Base-by-base conservation (phyloP, 140 eudicot species). In the Senecio squalidus region DNA sequence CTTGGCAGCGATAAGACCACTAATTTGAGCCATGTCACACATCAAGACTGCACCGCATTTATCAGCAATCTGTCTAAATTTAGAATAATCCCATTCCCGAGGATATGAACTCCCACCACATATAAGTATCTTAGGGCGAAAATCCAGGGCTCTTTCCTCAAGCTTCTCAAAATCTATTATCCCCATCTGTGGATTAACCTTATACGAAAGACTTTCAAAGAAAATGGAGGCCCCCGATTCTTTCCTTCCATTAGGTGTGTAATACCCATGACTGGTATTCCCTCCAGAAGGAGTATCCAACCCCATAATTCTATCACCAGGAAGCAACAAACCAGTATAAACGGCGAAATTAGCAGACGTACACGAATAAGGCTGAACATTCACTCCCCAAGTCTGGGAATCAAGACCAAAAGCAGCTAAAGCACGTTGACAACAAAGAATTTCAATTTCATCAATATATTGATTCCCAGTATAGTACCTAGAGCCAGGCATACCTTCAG, bases 21-120 rank as follows among this genome's bases (percentile, higher is more conserved):
- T n/a, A n/a, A n/a, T n/a, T n/a, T n/a, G n/a, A 50, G 98, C 98
- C 98, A 90, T 90, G 67, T 90, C 98, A 70, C 94, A 85, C 89
- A 90, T 72, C 72, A 90, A 81, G 21, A 86, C 78, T 4, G 98
- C 94, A 38, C 98, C 95, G 58, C 94, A 86, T 72, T 79, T 86
- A 38, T 90, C 98, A 22, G 98, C 95, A 65, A 90, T 83, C 72
- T 80, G 94, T 28, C 98, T 78, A 73, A 90, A 83, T 55, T 82
- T 83, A 13, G 72, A 79, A 76, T 90, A 86, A 3, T 90, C 98
- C 95, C 94, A 90, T 54, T 90, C 98, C 27, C 95, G 70, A 44
- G 98, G 98, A 75, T 90, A 90, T 1, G 95, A 83, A 34, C 98
- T 90, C 53, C 94, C 98, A 66, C 98, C 98, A 72, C 95, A 86